Conservation (phyloP, 2,329 filamentous ascomycete genomes). For the Diaporthe sp. region DNA sequence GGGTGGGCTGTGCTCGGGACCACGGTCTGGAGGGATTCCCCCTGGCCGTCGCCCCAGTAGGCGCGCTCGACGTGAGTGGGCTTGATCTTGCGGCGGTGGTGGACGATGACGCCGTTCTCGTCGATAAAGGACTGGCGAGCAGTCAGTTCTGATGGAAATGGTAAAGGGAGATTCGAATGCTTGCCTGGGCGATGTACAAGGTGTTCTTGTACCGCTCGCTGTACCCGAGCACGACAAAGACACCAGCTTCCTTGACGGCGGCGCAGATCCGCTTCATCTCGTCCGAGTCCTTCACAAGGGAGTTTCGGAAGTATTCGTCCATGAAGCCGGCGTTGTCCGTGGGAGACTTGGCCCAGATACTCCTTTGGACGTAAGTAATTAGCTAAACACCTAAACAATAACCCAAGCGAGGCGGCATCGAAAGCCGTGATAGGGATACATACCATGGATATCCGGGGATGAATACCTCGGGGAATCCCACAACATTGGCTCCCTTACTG, state of each 20-base stretch:
- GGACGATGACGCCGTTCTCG: slow-evolving; percentile 56
- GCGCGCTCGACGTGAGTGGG: slow-evolving; percentile 63
- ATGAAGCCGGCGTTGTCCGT: slow-evolving; percentile 54
- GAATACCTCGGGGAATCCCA: slow-evolving; percentile 61
- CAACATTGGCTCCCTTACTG: slow-evolving; percentile 49
- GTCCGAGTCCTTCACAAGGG: slow-evolving; percentile 53
- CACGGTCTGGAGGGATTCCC: slow-evolving; percentile 67
- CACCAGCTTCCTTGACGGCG: slow-evolving; percentile 60
- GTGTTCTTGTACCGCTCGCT: slow-evolving; percentile 59
- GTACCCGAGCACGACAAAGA: slow-evolving; percentile 62
- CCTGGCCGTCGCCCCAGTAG: slow-evolving; percentile 68
- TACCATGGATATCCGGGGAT: slow-evolving; percentile 63
- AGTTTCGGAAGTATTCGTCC: slow-evolving; percentile 61
- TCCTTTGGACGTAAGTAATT: slow-evolving; percentile 42
- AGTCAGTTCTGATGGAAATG: not conserved
- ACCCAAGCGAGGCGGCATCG: not conserved
- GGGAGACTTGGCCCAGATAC: slow-evolving; percentile 47
- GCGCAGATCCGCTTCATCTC: slow-evolving; percentile 59
- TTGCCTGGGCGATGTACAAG: slow-evolving; percentile 59
- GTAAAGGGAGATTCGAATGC: not conserved
- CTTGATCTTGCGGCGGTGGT: slow-evolving; percentile 65
- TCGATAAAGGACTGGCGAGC: slow-evolving; percentile 18
- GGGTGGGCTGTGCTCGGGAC: slow-evolving; percentile 54
- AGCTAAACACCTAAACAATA: not conserved
- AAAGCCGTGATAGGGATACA: slow-evolving; percentile 35